Evolutionary conservation across 192 early-diverging fungal genomes (phyloP), one percentile per base, ranked within the genome.

Genomic region (Backusella parvicylindrica): DNA sequence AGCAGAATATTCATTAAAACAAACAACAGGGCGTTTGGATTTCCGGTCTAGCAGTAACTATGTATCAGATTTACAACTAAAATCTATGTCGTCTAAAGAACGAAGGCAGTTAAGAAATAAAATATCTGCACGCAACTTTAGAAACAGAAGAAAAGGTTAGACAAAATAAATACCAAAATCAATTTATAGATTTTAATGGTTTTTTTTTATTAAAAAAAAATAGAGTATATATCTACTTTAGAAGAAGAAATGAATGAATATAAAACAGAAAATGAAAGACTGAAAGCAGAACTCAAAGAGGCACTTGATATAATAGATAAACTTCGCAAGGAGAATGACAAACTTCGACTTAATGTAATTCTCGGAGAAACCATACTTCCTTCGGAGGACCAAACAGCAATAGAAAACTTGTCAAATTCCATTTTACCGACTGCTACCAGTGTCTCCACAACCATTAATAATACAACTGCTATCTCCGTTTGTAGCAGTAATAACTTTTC

Each of bases 201-300:
- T 31, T 35, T 40, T 35, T 70, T 68, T n/a, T n/a, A n/a, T n/a
- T n/a, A n/a, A n/a, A n/a, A 28, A 33, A 30, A 37, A 38, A 28
- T 28, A 80, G 75, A 80, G 41, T 79, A 79, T 26, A 75, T 79
- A 30, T 41, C 73, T 23, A 71, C 72, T 13, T 41, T 79, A 2
- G 78, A 79, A 69, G 66, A 67, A 30, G 71, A 79, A 47, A 49
- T 78, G 28, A 38, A 63, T n/a, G 3, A 68, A 36, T 38, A 65
- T 28, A 76, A 69, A 49, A 1, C 18, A 28, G 47, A 69, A 9
- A 36, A 41, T 28, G 6, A 70, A 60, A 49, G 43, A 32, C 26
- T 75, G 23, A 68, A 68, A 38, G 16, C 37, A 38, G 66, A 68
- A 11, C 16, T 68, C 16, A 33, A 32, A 35, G n/a, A 11, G 33